Conservation (phyloP, 148 eudicot genomes). For the Silene uniflora region DNA sequence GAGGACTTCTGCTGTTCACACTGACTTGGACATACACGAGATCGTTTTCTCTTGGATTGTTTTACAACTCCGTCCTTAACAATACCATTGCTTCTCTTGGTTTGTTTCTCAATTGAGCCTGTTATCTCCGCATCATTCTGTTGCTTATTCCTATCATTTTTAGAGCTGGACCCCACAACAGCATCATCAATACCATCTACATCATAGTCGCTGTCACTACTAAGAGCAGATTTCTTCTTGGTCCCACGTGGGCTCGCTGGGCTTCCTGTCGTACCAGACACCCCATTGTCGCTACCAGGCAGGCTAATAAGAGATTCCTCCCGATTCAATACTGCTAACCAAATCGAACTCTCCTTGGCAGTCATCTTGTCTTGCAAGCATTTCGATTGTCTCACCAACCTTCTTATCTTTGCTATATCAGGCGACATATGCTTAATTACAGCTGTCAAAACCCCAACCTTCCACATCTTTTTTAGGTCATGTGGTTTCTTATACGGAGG, state of each 20-base stretch:
- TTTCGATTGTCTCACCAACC: constrained; percentile 37
- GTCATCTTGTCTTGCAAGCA: constrained; percentile 46
- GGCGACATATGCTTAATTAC: constrained; percentile 44
- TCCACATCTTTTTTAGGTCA: constrained; percentile 44
- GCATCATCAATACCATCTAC: constrained; percentile 39
- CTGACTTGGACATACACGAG: too few species aligned
- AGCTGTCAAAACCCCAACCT: constrained; percentile 38
- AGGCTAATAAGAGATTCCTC: constrained; percentile 29
- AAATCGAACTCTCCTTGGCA: constrained; percentile 38
- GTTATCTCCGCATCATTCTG: too few species aligned
- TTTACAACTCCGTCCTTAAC: too few species aligned
- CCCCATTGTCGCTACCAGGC: constrained; percentile 33
- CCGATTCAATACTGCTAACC: constrained; percentile 27
- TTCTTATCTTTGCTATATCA: constrained; percentile 29
- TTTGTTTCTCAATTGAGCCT: too few species aligned
- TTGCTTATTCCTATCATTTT: too few species aligned
- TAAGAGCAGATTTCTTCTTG: constrained; percentile 32
- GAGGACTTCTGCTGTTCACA: too few species aligned
- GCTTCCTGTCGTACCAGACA: constrained; percentile 1
- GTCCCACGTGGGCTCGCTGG: constrained; percentile 29
- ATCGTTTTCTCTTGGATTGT: too few species aligned
- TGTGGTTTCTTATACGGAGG: constrained; percentile 42
- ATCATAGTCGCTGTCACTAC: constrained; percentile 52
- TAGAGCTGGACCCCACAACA: too few species aligned
- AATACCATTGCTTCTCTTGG: too few species aligned